Conservation (phyloP, 164 flowering plant species). For the Sextonia rubra region DNA sequence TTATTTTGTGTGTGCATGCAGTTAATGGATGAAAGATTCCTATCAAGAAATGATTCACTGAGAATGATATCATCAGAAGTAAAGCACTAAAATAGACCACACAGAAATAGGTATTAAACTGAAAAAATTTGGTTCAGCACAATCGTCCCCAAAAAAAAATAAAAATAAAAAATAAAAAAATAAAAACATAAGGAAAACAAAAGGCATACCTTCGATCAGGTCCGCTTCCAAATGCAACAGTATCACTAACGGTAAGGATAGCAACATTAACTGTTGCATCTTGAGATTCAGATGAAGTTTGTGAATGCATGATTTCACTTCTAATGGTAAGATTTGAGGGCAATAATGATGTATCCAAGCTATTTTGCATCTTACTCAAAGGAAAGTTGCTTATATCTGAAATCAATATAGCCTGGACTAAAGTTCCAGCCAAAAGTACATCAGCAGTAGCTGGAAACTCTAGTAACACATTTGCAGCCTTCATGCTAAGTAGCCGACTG, state of each 20-base stretch:
- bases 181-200: conserved; percentile 2
- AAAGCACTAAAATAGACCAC: too few relatives aligned
- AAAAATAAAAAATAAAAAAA: not conserved
- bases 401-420: conserved; percentile 56
- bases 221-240: conserved; percentile 83
- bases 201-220: conserved; percentile 81
- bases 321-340: conserved; percentile 8
- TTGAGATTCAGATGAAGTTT: conserved; percentile 19
- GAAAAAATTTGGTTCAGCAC: not conserved
- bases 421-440: conserved; percentile 57
- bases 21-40: too few relatives aligned
- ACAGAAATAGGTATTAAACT: too few relatives aligned
- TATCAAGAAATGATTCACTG: too few relatives aligned
- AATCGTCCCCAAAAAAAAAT: too few relatives aligned
- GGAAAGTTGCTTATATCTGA: conserved; percentile 49
- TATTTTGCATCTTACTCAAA: conserved; percentile 5
- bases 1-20: too few relatives aligned
- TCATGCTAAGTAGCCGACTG: conserved; percentile 89
- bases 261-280: conserved; percentile 47
- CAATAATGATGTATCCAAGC: conserved; percentile 7
- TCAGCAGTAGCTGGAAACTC: conserved; percentile 59
- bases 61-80: too few relatives aligned
- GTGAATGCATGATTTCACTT: conserved; percentile 13
- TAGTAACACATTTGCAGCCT: conserved; percentile 79
- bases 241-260: conserved; percentile 88